These are phyloP conservation scores for Jaenimonas drosophilae DNA, from an alignment of 208 protist species.

Conservation along the genomic window DNA sequence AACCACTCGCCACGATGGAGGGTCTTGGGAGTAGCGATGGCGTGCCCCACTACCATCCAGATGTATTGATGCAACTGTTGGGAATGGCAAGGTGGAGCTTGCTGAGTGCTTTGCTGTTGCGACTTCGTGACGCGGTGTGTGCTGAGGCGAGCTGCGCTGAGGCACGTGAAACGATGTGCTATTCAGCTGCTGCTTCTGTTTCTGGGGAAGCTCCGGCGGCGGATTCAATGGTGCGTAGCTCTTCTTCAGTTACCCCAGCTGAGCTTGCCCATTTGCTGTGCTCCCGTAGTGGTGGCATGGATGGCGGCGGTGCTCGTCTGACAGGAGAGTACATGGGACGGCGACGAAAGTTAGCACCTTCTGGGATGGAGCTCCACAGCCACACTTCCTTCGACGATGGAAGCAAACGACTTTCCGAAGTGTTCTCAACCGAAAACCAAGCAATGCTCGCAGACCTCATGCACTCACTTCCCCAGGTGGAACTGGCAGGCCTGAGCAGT, in stretches of 20 bases:
- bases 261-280: conserved; percentile 3
- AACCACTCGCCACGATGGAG: no score
- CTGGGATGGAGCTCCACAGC: no score
- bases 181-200: neutral
- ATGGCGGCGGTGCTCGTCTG: no score
- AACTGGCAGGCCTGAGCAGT: conserved; percentile 38
- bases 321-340: neutral
- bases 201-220: neutral
- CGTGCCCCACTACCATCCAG: conserved; percentile 45
- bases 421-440: conserved; percentile 12
- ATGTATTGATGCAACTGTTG: conserved; percentile 61
- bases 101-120: conserved; percentile 18
- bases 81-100: conserved; percentile 44
- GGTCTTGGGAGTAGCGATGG: no score
- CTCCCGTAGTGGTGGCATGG: no score
- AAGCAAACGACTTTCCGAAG: conserved; percentile 8
- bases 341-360: neutral
- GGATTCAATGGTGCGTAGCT: no score
- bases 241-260: neutral
- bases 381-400: no score
- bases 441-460: conserved; percentile 27
- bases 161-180: no score
- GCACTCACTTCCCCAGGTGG: conserved; percentile 31
- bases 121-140: conserved; percentile 14
- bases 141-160: conserved; percentile 4